Evolutionary conservation across 306 rosid genomes (phyloP), one percentile per base, ranked within the genome.

Genomic region (Albizia julibrissin): DNA sequence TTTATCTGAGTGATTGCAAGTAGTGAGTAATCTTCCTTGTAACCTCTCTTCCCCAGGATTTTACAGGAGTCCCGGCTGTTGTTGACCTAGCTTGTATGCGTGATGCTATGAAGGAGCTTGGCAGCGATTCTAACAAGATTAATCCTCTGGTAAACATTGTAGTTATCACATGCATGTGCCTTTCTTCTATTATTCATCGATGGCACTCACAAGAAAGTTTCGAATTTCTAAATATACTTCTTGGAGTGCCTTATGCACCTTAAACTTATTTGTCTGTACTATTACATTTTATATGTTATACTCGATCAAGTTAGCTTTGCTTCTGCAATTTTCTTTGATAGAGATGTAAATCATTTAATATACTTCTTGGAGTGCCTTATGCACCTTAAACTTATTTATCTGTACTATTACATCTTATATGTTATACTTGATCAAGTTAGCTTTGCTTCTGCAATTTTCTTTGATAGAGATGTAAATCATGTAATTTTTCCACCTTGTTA

Each of bases 1-100:
- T 34, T 34, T 72, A 54, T 68, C 72, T 69, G 71, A 5, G 8
- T 79, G 43, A 18, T 73, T 26, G 34, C 24, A 33, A 74, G 44
- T 69, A 5, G 40, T 29, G 16, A 42, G 34, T 34, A n/a, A 58
- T 85, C 69, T 18, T 69, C 65, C 71, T 29, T 50, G 65, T 70
- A 54, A 83, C 72, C 73, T 67, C 19, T 52, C 44, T 42, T 75
- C 64, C 33, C 8, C 86, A 96, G 99, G 99, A 96, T 88, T 96
- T 96, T 81, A 96, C 99, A 9, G 99, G 99, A 80, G 99, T 96
- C 37, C 99, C 99, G 42, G 97, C 97, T 58, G 99, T 96, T 82
- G 99, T 96, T 56, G 99, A 96, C 84, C 91, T 96, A 65, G 99
- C 99, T 67, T 91, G 96, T 72, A 96, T 96, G 99, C 98, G 99